These are phyloP conservation scores for Ustilago curta DNA, from an alignment of 1,284 basidiomycete species.

Conservation along the genomic window DNA sequence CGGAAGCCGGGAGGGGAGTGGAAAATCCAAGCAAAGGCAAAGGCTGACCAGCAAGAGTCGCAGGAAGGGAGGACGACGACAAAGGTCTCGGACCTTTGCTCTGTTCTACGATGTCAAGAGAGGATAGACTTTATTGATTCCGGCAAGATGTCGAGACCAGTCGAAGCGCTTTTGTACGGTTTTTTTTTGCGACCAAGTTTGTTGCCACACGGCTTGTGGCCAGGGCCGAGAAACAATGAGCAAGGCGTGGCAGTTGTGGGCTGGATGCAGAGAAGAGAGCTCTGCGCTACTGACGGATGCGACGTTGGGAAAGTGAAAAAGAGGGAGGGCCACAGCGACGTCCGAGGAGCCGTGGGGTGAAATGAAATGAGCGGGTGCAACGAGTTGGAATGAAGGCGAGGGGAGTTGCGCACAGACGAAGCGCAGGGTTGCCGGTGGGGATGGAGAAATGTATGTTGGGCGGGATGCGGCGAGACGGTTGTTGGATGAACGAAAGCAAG, in stretches of 20 bases:
- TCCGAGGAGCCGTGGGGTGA: background rate
- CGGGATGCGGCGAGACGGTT: background rate
- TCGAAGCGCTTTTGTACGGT: background rate
- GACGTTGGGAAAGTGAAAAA: background rate
- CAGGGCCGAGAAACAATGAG: background rate
- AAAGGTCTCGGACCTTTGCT: background rate
- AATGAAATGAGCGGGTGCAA: background rate
- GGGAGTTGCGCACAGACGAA: background rate
- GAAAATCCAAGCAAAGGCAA: background rate
- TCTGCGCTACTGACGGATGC: background rate
- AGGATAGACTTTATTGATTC: background rate
- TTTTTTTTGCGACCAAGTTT: background rate
- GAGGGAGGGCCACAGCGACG: background rate
- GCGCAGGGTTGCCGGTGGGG: conserved; percentile 3
- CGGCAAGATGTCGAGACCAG: background rate
- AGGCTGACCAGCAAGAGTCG: background rate
- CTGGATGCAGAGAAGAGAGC: background rate
- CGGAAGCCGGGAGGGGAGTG: background rate
- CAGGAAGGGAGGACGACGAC: background rate
- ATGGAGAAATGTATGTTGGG: background rate
- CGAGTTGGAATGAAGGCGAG: conserved; percentile 1
- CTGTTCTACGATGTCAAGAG: background rate
- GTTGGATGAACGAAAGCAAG: background rate
- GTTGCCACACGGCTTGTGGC: background rate
- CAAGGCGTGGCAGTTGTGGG: conserved; percentile 1